phyloP scores from a whole-genome alignment of 2,329 filamentous ascomycete genomes.

The Lithohypha guttulata region DNA sequence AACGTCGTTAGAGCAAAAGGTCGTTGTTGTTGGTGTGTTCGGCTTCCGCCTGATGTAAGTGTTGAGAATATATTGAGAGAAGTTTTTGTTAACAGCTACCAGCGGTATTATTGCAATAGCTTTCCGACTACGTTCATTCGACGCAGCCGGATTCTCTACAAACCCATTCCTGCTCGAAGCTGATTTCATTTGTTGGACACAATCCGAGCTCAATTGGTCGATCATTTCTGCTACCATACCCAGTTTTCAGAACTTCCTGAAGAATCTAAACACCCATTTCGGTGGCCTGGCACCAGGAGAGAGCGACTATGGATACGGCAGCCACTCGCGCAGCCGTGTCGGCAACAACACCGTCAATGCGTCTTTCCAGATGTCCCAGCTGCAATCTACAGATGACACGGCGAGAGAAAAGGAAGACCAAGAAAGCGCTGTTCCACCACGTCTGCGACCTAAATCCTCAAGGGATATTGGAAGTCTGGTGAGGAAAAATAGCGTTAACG shows the following conservation, averaged over 20 bases:
- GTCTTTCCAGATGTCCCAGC: constrained; percentile 7
- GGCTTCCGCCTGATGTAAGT: constrained; percentile 29
- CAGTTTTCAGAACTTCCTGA: constrained; percentile 29
- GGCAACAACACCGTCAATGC: not conserved
- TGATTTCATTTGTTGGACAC: constrained; percentile 28
- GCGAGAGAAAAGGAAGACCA: not conserved
- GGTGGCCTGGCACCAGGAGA: constrained; percentile 8
- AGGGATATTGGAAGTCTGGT: not conserved
- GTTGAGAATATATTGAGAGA: not conserved
- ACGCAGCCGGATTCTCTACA: constrained; percentile 23
- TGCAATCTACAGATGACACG: not conserved
- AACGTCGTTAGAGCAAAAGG: constrained; percentile 26
- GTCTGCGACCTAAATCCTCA: not conserved
- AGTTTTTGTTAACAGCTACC: not conserved
- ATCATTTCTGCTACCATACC: constrained; percentile 29
- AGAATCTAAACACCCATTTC: constrained; percentile 12
- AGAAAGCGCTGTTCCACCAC: not conserved
- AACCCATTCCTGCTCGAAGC: constrained; percentile 28
- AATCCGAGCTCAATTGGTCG: constrained; percentile 28
- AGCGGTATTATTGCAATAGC: constrained; percentile 29
- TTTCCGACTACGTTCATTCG: constrained; percentile 27
- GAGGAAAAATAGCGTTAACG: not conserved
- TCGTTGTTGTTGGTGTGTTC: constrained; percentile 26
- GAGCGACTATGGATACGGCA: constrained; percentile 8
- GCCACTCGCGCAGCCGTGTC: constrained; percentile 2